Base-by-base conservation (phyloP, 1,139 yeast species). In the Sugiyamaella japonica region DNA sequence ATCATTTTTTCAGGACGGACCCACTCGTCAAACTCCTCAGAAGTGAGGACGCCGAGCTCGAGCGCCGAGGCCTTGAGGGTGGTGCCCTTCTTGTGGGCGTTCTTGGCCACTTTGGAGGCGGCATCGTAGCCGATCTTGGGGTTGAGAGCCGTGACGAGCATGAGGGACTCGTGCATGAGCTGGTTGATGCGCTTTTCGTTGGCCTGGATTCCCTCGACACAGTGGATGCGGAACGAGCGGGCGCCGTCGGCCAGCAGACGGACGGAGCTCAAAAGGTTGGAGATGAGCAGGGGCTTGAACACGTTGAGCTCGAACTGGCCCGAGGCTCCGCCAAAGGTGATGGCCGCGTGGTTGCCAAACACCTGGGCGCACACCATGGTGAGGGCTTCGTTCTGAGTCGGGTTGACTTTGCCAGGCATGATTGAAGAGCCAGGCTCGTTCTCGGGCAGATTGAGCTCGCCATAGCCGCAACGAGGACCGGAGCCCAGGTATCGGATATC, bases 351-450 rank as follows among this genome's bases (percentile, higher is more conserved):
- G 83, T 95, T 93, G 73, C 99, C 99, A 73, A 93, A 88, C 36
- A 93, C 98, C 79, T 93, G 99, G 60, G 95, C 83, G 70, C 97
- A 91, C 58, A 91, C 96, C 96, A 95, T 95, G 61, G 99, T 93
- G 74, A 93, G 78, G 54, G 99, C 99, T 79, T 93, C 99, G 74
- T 91, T 91, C 79, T 93, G 99, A 56, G 99, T 93, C 63, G 99
- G 99, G 81, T 93, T 93, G 62, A 93, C 98, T 78, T 93, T 93
- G 71, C 99, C 99, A 54, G 99, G 99, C 99, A 95, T 93, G 74
- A 93, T 93, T 31, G 97, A 89, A 58, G 97, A 89, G 70, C 99
- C 99, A 57, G 99, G 99, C 76, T 93, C 99, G 73, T 95, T 95
- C 78, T 91, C 99, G 61, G 99, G 99, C 65, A 93, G 80, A 31